Conservation (phyloP, 2,329 filamentous ascomycete species). For the Aspergillus alliaceus region DNA sequence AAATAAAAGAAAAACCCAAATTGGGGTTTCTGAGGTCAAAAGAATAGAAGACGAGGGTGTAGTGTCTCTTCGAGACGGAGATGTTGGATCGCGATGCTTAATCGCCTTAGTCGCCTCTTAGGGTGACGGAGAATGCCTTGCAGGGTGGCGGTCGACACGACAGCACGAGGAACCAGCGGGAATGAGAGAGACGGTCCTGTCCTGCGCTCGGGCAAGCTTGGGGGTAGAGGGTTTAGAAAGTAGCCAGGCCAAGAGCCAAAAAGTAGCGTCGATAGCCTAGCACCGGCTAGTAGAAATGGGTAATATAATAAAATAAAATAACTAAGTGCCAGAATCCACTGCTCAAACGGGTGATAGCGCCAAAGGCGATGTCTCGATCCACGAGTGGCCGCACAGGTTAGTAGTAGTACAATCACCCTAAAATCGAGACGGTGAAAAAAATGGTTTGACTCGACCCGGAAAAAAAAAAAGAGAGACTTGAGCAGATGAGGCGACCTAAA, state of each 20-base stretch:
- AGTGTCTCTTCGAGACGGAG: slow-evolving; percentile 9
- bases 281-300: slow-evolving; percentile 10
- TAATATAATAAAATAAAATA: slow-evolving; percentile 12
- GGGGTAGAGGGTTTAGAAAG: slow-evolving; percentile 22
- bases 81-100: slow-evolving; percentile 38
- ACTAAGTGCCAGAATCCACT: slow-evolving; percentile 21
- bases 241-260: slow-evolving; percentile 13
- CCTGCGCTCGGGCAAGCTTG: slow-evolving; percentile 19
- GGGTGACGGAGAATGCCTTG: slow-evolving; percentile 37
- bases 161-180: slow-evolving; percentile 36
- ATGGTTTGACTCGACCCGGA: slow-evolving; percentile 27
- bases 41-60: slow-evolving; percentile 12
- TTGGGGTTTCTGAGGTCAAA: slow-evolving; percentile 5
- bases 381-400: slow-evolving; percentile 24
- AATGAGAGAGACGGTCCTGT: slow-evolving; percentile 23
- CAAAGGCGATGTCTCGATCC: slow-evolving; percentile 24
- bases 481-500: slow-evolving; percentile 33
- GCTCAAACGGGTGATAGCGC: slow-evolving; percentile 24
- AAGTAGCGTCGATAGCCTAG: slow-evolving; percentile 4
- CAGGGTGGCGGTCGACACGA: slow-evolving; percentile 35
- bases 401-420: slow-evolving; percentile 25
- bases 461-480: slow-evolving; percentile 27
- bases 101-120: slow-evolving; percentile 40
- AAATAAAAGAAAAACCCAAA: slow-evolving; percentile 6
- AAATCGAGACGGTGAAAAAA: slow-evolving; percentile 25